These are phyloP conservation scores for Daedaleopsis nitida DNA, from an alignment of 768 basidiomycete species.

Conservation along the genomic window DNA sequence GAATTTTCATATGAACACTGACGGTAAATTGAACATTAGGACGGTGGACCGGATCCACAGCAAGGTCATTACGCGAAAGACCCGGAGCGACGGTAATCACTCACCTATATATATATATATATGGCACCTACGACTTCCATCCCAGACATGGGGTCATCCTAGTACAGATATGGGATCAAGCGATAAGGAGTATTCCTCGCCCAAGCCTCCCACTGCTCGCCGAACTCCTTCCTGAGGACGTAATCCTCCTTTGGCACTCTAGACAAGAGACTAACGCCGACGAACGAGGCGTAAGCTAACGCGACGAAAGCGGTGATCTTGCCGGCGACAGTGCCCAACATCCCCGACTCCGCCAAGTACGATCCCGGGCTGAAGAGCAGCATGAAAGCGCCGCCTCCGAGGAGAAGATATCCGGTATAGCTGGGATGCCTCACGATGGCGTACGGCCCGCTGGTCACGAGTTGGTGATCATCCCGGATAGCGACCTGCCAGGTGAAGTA, in stretches of 20 bases:
- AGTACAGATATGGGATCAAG: constrained; percentile 17
- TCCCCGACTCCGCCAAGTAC: background rate
- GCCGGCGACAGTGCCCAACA: background rate
- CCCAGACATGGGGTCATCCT: too few relatives aligned
- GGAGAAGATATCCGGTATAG: constrained; percentile 17
- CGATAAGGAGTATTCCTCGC: constrained; percentile 7
- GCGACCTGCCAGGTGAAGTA: constrained; percentile 22
- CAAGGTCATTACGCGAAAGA: too few relatives aligned
- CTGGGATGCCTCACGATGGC: constrained; percentile 22
- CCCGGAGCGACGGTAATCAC: too few relatives aligned
- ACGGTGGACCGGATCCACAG: too few relatives aligned
- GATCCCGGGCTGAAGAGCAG: background rate
- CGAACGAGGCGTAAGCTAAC: background rate
- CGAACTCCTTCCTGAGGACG: constrained; percentile 13
- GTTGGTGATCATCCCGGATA: constrained; percentile 14
- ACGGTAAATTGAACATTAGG: too few relatives aligned
- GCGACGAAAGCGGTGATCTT: background rate
- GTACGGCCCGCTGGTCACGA: constrained; percentile 23
- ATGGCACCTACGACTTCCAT: too few relatives aligned
- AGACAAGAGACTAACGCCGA: background rate
- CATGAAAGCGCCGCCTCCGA: background rate
- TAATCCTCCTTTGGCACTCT: constrained; percentile 10
- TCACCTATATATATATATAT: too few relatives aligned
- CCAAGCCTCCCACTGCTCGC: constrained; percentile 17
- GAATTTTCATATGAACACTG: too few relatives aligned